These are phyloP conservation scores for Geosmithia morbida DNA, from an alignment of 2,329 filamentous ascomycete genomes.

Conservation along the genomic window DNA sequence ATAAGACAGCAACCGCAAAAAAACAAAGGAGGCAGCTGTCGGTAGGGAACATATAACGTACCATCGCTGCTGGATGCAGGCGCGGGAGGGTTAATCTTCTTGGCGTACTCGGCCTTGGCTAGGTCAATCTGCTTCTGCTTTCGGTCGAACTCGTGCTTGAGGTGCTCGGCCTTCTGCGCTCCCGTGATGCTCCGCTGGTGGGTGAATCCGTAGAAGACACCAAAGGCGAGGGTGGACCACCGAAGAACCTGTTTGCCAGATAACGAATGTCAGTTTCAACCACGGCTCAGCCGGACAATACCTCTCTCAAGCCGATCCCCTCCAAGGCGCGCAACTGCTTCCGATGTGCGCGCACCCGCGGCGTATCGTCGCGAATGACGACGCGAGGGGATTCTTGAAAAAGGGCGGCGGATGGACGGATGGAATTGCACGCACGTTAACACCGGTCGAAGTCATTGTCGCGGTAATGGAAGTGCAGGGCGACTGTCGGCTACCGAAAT, in stretches of 20 bases:
- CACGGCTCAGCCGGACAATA: constrained; percentile 1
- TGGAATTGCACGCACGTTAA: constrained; percentile 41
- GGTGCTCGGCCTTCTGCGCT: constrained; percentile 53
- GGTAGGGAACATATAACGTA: constrained; percentile 7
- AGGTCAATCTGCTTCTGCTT: constrained; percentile 85
- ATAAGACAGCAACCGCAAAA: too few species aligned
- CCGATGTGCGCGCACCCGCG: not conserved
- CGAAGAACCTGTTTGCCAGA: constrained; percentile 62
- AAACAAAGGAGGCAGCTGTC: not conserved
- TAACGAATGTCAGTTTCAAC: not conserved
- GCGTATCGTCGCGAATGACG: not conserved
- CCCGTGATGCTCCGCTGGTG: constrained; percentile 75
- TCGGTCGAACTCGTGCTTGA: constrained; percentile 74
- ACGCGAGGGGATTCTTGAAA: not conserved
- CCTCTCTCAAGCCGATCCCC: constrained; percentile 1
- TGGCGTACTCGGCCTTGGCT: constrained; percentile 82
- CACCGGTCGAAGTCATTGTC: constrained; percentile 53
- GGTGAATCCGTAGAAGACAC: constrained; percentile 89
- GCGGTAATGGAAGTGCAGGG: constrained; percentile 24
- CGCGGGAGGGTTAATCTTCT: constrained; percentile 48
- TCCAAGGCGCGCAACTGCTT: not conserved
- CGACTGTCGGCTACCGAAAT: constrained; percentile 9
- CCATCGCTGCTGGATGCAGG: constrained; percentile 16
- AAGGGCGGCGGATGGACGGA: constrained; percentile 1
- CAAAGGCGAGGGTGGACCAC: constrained; percentile 84